Evolutionary conservation across 768 basidiomycete species (phyloP).

Genomic region (Boletus coccyginus): DNA sequence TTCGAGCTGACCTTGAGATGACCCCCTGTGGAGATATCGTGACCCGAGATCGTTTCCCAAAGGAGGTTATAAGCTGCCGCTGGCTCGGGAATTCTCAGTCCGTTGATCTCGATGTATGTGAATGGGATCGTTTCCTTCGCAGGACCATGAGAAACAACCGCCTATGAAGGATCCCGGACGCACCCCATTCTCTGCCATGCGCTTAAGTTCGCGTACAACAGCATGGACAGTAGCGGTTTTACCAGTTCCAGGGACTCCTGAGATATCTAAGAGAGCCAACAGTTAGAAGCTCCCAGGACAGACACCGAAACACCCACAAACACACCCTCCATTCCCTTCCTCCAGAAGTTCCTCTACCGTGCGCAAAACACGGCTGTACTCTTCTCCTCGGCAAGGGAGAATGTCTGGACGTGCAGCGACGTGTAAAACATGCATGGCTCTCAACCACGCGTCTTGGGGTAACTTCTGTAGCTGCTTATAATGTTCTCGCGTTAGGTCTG

Average conservation of each 20-base stretch:
- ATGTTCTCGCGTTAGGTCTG: slow-evolving; percentile 34
- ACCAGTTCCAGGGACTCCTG: slow-evolving; percentile 97
- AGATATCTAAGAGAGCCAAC: slow-evolving; percentile 64
- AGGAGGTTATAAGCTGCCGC: slow-evolving; percentile 88
- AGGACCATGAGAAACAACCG: background rate
- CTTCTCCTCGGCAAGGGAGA: slow-evolving; percentile 85
- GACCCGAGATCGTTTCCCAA: slow-evolving; percentile 90
- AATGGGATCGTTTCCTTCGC: slow-evolving; percentile 88
- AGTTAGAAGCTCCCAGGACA: background rate
- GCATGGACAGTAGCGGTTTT: slow-evolving; percentile 98
- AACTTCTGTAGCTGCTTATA: slow-evolving; percentile 47
- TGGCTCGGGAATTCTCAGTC: slow-evolving; percentile 89
- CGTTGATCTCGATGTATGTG: slow-evolving; percentile 97
- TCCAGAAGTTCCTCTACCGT: slow-evolving; percentile 84
- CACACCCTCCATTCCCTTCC: slow-evolving; percentile 91
- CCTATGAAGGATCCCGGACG: slow-evolving; percentile 20
- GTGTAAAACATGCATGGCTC: slow-evolving; percentile 88
- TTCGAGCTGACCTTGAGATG: slow-evolving; percentile 70
- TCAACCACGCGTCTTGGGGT: slow-evolving; percentile 75
- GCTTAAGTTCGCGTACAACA: slow-evolving; percentile 84
- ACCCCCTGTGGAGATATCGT: slow-evolving; percentile 60
- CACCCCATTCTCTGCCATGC: slow-evolving; percentile 81
- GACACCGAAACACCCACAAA: slow-evolving; percentile 58
- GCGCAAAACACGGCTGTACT: slow-evolving; percentile 72
- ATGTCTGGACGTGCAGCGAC: slow-evolving; percentile 90